phyloP scores from a whole-genome alignment of 2,329 filamentous ascomycete species.

The Plenodomus lindquistii region DNA sequence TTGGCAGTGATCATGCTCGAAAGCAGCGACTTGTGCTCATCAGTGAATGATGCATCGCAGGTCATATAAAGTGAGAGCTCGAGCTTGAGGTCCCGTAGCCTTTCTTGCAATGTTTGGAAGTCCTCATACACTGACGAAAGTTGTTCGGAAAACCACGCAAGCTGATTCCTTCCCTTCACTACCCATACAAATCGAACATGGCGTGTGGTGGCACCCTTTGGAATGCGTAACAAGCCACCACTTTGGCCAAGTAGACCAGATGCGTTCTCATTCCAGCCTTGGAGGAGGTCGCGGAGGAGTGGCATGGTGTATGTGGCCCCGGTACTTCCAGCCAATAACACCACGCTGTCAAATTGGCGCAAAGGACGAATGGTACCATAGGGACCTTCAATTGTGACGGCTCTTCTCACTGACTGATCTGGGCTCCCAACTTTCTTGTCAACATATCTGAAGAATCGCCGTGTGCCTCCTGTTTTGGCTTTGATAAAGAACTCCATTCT shows the following conservation, averaged over 20 bases:
- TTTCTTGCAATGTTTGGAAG: conserved; percentile 45
- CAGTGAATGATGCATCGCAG: conserved; percentile 54
- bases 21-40: conserved; percentile 43
- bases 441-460: conserved; percentile 56
- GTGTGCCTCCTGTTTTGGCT: conserved; percentile 58
- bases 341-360: conserved; percentile 63
- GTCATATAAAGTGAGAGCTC: conserved; percentile 61
- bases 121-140: conserved; percentile 52
- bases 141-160: conserved; percentile 58
- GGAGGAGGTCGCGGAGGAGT: conserved; percentile 59
- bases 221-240: conserved; percentile 20
- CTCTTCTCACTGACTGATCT: conserved; percentile 24
- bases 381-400: conserved; percentile 58
- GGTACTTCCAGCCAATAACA: conserved; percentile 63
- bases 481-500: conserved; percentile 62
- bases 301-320: conserved; percentile 64
- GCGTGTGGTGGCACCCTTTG: conserved; percentile 48
- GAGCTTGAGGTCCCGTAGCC: conserved; percentile 48
- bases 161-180: conserved; percentile 57
- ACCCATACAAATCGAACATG: conserved; percentile 62
- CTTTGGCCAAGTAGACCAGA: conserved; percentile 2
- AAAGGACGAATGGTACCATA: conserved; percentile 58
- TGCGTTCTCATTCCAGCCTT: conserved; percentile 47
- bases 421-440: conserved; percentile 42
- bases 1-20: conserved; percentile 27